Conservation (phyloP, 345 rosid species). For the Cochlearia excelsa region DNA sequence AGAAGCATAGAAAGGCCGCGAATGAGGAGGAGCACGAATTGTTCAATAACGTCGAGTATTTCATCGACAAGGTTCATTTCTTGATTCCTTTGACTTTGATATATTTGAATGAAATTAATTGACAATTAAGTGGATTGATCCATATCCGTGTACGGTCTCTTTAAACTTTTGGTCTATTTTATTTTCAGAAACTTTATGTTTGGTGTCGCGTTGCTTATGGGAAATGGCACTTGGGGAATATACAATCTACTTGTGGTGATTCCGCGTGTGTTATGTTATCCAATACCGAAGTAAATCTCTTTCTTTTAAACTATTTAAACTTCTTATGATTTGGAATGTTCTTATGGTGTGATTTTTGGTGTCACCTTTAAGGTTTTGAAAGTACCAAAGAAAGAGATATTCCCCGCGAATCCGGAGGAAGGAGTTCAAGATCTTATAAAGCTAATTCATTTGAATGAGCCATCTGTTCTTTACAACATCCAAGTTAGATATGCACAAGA, state of each 20-base stretch:
- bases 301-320: constrained; percentile 1
- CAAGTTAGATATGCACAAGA: constrained; percentile 70
- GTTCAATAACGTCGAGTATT: constrained; percentile 59
- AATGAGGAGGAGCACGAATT: constrained; percentile 38
- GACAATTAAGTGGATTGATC: too few species aligned
- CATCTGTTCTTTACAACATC: constrained; percentile 87
- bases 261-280: constrained; percentile 52
- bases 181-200: constrained; percentile 59
- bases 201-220: constrained; percentile 66
- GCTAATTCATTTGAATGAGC: constrained; percentile 95
- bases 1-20: constrained; percentile 2
- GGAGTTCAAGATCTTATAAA: constrained; percentile 86
- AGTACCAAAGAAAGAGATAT: constrained; percentile 67
- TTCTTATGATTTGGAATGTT: constrained; percentile 2
- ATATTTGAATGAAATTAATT: too few species aligned
- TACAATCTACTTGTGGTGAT: constrained; percentile 60
- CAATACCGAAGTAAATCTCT: constrained; percentile 60
- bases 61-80: constrained; percentile 55
- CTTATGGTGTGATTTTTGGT: background rate
- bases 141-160: too few species aligned
- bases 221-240: constrained; percentile 65
- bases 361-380: constrained; percentile 8
- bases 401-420: constrained; percentile 93
- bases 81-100: background rate
- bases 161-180: background rate